phyloP scores from a whole-genome alignment of 2,329 filamentous ascomycete species.

The Xylariales sp. region DNA sequence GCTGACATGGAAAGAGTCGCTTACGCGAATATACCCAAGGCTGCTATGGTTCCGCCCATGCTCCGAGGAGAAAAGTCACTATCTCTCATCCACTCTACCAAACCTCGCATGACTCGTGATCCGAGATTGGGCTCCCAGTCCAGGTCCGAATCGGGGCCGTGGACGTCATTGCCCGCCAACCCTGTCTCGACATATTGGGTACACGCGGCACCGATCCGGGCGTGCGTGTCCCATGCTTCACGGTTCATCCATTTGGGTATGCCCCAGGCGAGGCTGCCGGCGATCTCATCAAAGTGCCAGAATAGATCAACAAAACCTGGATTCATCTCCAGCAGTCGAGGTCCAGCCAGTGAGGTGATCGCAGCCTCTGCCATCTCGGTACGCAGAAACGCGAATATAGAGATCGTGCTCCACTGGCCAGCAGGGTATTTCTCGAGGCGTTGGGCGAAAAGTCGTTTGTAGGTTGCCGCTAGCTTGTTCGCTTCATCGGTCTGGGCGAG shows the following conservation, averaged over 20 bases:
- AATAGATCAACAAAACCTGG: constrained; percentile 11
- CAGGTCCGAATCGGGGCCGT: constrained; percentile 6
- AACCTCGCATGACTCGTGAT: constrained; percentile 13
- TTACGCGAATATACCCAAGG: constrained; percentile 9
- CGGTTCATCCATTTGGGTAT: constrained; percentile 15
- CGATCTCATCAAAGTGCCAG: constrained; percentile 13
- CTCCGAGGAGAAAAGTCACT: constrained; percentile 11
- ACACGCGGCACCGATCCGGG: constrained; percentile 11
- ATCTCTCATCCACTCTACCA: constrained; percentile 12
- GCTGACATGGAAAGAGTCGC: not conserved
- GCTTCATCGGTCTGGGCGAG: constrained; percentile 7
- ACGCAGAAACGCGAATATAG: constrained; percentile 9
- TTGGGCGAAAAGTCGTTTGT: constrained; percentile 8
- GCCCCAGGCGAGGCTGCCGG: constrained; percentile 8
- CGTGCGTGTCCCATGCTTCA: constrained; percentile 9
- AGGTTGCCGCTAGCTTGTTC: constrained; percentile 9
- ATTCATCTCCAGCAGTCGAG: constrained; percentile 8
- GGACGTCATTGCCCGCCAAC: constrained; percentile 11
- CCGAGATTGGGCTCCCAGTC: constrained; percentile 23
- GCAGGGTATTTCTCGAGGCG: constrained; percentile 7
- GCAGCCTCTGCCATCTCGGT: constrained; percentile 12
- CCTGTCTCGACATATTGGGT: constrained; percentile 8
- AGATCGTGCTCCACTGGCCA: constrained; percentile 9
- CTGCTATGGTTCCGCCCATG: not conserved
- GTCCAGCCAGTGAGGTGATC: constrained; percentile 9